A percentile compares a stretch with the other conserved stretches of the same genome.
These are phyloP conservation scores for Testicularia cyperi DNA, from an alignment of 1,284 basidiomycete species.

Conservation along the genomic window DNA sequence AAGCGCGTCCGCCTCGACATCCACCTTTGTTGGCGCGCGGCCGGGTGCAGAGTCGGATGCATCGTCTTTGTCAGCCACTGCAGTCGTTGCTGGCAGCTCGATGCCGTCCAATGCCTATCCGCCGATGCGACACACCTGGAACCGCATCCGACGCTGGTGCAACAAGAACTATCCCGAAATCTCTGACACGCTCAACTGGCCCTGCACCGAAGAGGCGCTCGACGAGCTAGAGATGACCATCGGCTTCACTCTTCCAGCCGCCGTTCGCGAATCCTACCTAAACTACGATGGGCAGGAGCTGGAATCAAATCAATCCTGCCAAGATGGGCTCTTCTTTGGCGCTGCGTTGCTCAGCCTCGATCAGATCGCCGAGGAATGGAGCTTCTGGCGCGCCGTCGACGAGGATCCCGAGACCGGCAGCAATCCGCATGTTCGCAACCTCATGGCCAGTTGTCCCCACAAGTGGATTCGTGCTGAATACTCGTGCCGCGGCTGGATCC, in stretches of 20 bases:
- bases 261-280: slow-evolving; percentile 54
- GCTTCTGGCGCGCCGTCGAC: slow-evolving; percentile 57
- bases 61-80: too few species aligned
- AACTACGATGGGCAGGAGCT: slow-evolving; percentile 57
- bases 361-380: slow-evolving; percentile 53
- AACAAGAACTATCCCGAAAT: slow-evolving; percentile 53
- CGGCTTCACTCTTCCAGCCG: slow-evolving; percentile 46
- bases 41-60: too few species aligned
- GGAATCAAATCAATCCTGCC: slow-evolving; percentile 54
- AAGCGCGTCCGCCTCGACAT: slow-evolving; percentile 41
- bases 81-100: slow-evolving; percentile 25
- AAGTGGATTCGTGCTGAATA: slow-evolving; percentile 89
- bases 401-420: slow-evolving; percentile 51
- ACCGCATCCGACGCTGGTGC: slow-evolving; percentile 50
- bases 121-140: slow-evolving; percentile 56
- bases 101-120: slow-evolving; percentile 50
- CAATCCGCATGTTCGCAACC: slow-evolving; percentile 43
- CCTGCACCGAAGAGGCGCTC: slow-evolving; percentile 44
- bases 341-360: slow-evolving; percentile 53
- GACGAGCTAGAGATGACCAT: slow-evolving; percentile 53
- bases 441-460: slow-evolving; percentile 84
- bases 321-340: slow-evolving; percentile 58
- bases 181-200: slow-evolving; percentile 57
- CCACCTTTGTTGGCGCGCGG: too few species aligned
- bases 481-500: slow-evolving; percentile 93